Base-by-base conservation (phyloP, 345 rosid genomes). In the Moricandia moricandioides region DNA sequence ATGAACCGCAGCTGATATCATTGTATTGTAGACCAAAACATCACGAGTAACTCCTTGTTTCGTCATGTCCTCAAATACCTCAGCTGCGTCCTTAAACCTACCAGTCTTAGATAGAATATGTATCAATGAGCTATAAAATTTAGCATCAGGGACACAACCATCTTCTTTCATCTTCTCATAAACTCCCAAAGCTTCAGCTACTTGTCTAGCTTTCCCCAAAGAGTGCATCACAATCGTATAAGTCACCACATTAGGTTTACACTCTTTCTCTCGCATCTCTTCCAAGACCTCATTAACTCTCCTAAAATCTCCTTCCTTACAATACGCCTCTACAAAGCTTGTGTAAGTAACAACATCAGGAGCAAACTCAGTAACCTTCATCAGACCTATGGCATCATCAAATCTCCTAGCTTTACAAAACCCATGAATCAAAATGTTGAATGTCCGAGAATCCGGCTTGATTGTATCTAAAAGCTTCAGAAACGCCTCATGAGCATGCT, bases 41-140 rank as follows among this genome's bases (percentile, higher is more conserved):
- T 87, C 84, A 0, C 78, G 87, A 37, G 27, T 12, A 69, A 94
- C 82, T 62, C 94, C 91, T 73, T 88, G 91, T 10, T 71, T 78
- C 76, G 69, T 71, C 97, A 94, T 93, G 73, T 94, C 97, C 74
- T 84, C 85, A 18, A 88, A 91, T 45, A 91, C 72, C 67, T 89
- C 89, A 77, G 81, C 71, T 3, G 93, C 94, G 31, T 88, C 91
- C 62, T 83, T 85, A 51, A 82, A 63, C 84, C 96, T 86, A 51
- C 97, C 98, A 10, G 88, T 84, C 72, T 84, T 84, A 11, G 87
- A 78, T 63, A 91, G 54, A 70, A 86, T 75, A 74, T 80, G 89
- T 60, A 89, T 86, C 79, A 89, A 57, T 1, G 98, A 91, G 24
- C 84, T 83, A 73, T 86, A 91, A 69, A 87, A 93, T 16, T 84